Conservation (phyloP, 2,329 filamentous ascomycete genomes). For the Leptographium radiaticola region DNA sequence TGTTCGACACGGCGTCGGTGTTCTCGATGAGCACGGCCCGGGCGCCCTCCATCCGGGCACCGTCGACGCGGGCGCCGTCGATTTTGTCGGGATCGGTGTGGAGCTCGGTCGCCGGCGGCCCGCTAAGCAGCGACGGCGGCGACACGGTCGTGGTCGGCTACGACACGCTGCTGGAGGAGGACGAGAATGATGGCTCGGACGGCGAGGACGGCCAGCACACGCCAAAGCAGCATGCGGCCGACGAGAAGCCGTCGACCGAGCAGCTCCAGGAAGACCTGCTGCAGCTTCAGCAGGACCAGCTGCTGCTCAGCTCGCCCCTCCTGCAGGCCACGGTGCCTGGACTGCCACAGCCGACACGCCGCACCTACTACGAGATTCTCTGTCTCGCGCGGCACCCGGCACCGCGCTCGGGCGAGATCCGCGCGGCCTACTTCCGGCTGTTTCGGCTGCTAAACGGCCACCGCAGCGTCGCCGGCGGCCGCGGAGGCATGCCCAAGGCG, state of each 20-base stretch:
- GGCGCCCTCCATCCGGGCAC: constrained; percentile 12
- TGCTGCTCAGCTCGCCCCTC: background rate
- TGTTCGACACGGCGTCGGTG: constrained; percentile 19
- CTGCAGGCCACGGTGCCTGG: background rate
- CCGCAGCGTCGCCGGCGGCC: constrained; percentile 9
- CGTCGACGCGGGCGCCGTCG: constrained; percentile 13
- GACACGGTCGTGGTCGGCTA: constrained; percentile 8
- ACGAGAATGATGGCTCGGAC: constrained; percentile 13
- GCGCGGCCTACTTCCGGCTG: constrained; percentile 30
- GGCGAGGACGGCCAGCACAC: background rate
- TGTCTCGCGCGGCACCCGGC: constrained; percentile 23
- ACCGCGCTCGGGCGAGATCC: constrained; percentile 23
- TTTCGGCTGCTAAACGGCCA: constrained; percentile 31
- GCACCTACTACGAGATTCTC: constrained; percentile 31
- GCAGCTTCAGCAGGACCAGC: background rate
- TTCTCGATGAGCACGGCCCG: constrained; percentile 7
- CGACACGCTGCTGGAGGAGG: constrained; percentile 9
- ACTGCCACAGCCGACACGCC: constrained; percentile 2
- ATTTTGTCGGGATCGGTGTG: background rate
- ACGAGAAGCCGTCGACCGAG: background rate
- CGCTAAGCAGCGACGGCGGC: background rate
- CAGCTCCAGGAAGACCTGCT: background rate
- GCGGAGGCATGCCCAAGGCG: constrained; percentile 20
- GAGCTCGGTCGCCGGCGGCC: background rate
- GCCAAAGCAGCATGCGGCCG: background rate